Base-by-base conservation (phyloP, 106 monocot genomes). In the Acanthochlamys bracteata region DNA sequence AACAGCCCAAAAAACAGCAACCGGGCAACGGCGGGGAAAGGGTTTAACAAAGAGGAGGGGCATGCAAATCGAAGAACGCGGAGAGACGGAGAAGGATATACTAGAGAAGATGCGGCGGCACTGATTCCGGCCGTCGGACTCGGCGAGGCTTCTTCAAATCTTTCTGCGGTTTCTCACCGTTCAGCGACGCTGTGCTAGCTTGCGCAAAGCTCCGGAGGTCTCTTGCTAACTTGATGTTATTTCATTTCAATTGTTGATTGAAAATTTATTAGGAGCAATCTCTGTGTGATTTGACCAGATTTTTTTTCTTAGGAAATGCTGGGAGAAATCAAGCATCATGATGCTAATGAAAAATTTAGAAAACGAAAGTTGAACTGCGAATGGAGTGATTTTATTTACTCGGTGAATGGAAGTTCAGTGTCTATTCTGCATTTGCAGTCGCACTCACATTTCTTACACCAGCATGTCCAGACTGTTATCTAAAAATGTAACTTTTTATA, bases 121-220 rank as follows among this genome's bases (percentile, higher is more conserved):
- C 69, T 64, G 26, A 25, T 80, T 69, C 66, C 45, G 60, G 27
- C 1, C 0, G 46, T 64, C 69, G 25, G 66, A 49, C n/a, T 72
- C 88, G 43, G 39, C 53, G 0, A 77, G 56, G 63, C 41, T 76
- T 56, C 33, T 83, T 55, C 73, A 80, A 39, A 64, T 93, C n/a
- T 85, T 93, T 26, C 82, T 75, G 8, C 25, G 71, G 42, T 93
- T 93, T 63, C 85, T 93, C 22, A 67, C 66, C 1, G 65, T 93
- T 23, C 93, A 93, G 59, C 75, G 78, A 59, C 74, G 85, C 56
- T 73, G 93, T 41, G 93, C 93, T 11, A 64, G 80, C 85, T 1
- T 93, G 88, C 78, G 68, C 93, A 7, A 88, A 75, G 59, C 82
- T 82, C 15, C 74, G 65, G 7, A 79, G 82, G 89, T 90, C 41